Percentiles rank a stretch among this genome's conserved stretches.
Conservation (phyloP, 2,329 filamentous ascomycete genomes). For the Colletotrichum trifolii region DNA sequence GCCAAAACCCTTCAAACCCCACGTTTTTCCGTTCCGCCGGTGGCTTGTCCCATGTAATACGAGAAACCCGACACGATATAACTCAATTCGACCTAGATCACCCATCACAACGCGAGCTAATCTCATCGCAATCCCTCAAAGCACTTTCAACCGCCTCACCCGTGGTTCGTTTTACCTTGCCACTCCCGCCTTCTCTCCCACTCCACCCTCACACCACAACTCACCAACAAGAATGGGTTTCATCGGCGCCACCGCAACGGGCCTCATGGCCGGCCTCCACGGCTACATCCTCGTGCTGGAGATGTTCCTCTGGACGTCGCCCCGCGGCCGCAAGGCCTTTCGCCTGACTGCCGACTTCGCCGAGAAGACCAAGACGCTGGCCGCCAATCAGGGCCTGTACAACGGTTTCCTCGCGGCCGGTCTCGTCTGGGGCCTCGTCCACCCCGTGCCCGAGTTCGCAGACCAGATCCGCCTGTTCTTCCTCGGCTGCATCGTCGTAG, state of each 20-base stretch:
- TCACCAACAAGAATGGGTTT: constrained; percentile 44
- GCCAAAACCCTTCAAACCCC: background rate
- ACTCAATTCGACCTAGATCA: background rate
- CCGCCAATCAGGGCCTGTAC: constrained; percentile 64
- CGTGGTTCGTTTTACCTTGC: too few relatives aligned
- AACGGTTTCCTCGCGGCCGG: constrained; percentile 65
- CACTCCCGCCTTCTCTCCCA: background rate
- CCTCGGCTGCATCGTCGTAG: constrained; percentile 55
- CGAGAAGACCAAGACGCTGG: constrained; percentile 55
- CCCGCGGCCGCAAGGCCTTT: constrained; percentile 58
- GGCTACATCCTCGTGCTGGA: constrained; percentile 61
- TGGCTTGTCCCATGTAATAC: background rate
- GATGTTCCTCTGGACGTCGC: constrained; percentile 61
- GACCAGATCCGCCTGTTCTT: constrained; percentile 60
- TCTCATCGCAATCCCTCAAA: constrained; percentile 1
- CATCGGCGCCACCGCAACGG: constrained; percentile 48
- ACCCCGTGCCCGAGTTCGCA: constrained; percentile 55
- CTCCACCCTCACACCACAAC: background rate
- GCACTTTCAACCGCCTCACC: background rate
- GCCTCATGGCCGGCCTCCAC: constrained; percentile 54
- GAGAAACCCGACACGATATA: background rate
- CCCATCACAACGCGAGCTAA: background rate
- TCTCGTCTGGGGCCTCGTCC: constrained; percentile 57
- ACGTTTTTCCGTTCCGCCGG: constrained; percentile 36
- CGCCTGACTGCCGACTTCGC: constrained; percentile 57